These are phyloP conservation scores for Alternaria arborescens DNA, from an alignment of 2,329 filamentous ascomycete genomes.

Conservation along the genomic window DNA sequence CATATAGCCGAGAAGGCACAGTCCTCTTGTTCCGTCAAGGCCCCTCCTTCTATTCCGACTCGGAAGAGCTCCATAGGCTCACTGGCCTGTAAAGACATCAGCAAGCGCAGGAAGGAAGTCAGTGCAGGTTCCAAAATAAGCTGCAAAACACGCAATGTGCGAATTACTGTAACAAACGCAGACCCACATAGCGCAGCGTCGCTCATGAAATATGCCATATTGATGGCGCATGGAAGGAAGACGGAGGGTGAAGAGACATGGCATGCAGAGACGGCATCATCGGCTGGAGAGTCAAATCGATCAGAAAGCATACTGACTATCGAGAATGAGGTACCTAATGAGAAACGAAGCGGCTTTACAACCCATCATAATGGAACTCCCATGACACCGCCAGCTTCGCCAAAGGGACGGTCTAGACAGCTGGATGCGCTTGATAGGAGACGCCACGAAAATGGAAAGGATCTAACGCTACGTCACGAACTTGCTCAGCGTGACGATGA, in stretches of 20 bases:
- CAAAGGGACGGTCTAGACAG: neutral
- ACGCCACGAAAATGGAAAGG: neutral
- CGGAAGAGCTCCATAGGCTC: slow-evolving; percentile 33
- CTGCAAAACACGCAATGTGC: neutral
- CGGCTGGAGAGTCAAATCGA: neutral
- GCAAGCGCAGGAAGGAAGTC: neutral
- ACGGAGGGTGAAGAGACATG: slow-evolving; percentile 2
- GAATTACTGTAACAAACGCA: slow-evolving; percentile 3
- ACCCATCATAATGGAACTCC: neutral
- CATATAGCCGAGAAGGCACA: neutral
- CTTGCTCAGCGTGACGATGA: neutral
- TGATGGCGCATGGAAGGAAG: slow-evolving; percentile 9
- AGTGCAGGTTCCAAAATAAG: neutral
- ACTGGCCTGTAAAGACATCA: neutral
- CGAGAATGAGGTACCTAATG: neutral
- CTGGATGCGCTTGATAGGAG: neutral
- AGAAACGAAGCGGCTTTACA: neutral
- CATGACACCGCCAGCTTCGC: neutral
- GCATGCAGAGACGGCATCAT: neutral
- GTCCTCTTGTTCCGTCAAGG: neutral
- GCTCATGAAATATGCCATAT: slow-evolving; percentile 12
- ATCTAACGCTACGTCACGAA: neutral
- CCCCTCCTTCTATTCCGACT: slow-evolving; percentile 14
- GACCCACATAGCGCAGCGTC: slow-evolving; percentile 3
- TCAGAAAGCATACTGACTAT: neutral